A percentile compares a stretch with the other conserved stretches of the same genome.
These are phyloP conservation scores for Chlamydomonas sp. DNA, from an alignment of 139 green algal species.

Conservation along the genomic window DNA sequence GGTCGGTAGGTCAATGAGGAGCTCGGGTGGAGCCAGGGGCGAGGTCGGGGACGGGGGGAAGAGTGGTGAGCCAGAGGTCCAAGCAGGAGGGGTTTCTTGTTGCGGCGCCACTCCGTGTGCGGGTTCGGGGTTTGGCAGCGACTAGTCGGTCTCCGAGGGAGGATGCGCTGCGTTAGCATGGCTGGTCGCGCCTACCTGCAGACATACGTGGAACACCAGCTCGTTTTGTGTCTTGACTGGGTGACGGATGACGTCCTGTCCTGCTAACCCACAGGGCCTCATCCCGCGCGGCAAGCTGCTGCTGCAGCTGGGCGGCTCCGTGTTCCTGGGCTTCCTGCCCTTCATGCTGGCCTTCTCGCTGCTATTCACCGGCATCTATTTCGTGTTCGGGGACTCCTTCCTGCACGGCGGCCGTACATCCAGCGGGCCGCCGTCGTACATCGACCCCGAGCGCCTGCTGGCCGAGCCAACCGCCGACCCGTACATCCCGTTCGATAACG, in stretches of 20 bases:
- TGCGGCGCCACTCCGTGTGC: too few relatives aligned
- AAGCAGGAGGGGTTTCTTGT: too few relatives aligned
- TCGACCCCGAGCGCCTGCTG: slow-evolving; percentile 61
- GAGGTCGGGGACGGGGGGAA: too few relatives aligned
- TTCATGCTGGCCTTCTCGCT: slow-evolving; percentile 69
- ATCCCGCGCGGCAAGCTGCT: slow-evolving; percentile 68
- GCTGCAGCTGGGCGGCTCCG: slow-evolving; percentile 72
- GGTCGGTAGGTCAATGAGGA: too few relatives aligned
- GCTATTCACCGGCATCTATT: slow-evolving; percentile 64
- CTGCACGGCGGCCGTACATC: slow-evolving; percentile 62
- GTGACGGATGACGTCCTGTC: background rate
- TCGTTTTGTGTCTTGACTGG: background rate
- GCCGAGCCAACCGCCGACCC: slow-evolving; percentile 77
- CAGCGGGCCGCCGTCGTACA: slow-evolving; percentile 29
- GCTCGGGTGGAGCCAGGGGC: too few relatives aligned
- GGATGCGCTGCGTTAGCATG: too few relatives aligned
- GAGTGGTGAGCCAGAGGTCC: too few relatives aligned
- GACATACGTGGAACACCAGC: too few relatives aligned
- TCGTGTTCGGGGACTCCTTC: slow-evolving; percentile 71
- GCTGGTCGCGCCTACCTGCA: too few relatives aligned
- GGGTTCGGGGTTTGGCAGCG: too few relatives aligned
- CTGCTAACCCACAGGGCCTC: slow-evolving; percentile 62
- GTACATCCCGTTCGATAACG: slow-evolving; percentile 59
- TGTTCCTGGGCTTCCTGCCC: slow-evolving; percentile 84
- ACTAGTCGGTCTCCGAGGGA: too few relatives aligned